Percentiles rank a stretch among this genome's conserved stretches.
Evolutionary conservation across 176 grass and related monocot species (phyloP).

Genomic region (Coix lacrymajobi): DNA sequence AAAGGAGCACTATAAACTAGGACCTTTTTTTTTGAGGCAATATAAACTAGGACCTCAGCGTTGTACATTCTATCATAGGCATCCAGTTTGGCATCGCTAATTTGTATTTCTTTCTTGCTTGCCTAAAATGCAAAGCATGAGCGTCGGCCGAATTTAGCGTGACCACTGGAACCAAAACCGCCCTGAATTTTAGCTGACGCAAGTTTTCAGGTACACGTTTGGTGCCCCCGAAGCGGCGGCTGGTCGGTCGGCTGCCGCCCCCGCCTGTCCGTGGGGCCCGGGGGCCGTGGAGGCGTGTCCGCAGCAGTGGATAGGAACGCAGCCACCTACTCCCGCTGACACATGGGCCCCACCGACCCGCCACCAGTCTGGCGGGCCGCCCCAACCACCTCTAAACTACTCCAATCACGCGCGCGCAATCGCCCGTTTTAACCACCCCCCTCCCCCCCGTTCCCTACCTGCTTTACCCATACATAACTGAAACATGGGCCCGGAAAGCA

Average conservation of each 20-base stretch:
- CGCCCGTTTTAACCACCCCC: conserved; percentile 4
- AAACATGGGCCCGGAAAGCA: not conserved
- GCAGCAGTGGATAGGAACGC: not conserved
- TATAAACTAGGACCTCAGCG: not conserved
- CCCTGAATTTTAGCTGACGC: not conserved
- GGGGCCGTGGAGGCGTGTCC: not conserved
- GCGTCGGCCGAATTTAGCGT: not conserved
- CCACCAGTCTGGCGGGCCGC: conserved; percentile 23
- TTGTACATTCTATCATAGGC: not conserved
- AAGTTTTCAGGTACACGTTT: conserved; percentile 18
- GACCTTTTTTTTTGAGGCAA: too few relatives aligned
- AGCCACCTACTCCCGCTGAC: not conserved
- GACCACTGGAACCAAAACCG: not conserved
- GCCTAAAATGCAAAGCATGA: not conserved
- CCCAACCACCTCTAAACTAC: conserved; percentile 30
- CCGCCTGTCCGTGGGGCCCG: not conserved
- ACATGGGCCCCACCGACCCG: not conserved
- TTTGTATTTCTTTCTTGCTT: not conserved
- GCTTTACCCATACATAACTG: accelerated
- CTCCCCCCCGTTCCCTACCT: not conserved
- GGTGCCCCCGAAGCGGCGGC: conserved; percentile 18
- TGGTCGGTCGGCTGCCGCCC: not conserved
- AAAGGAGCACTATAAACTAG: not conserved
- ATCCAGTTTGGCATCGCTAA: not conserved
- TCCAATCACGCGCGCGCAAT: conserved; percentile 20